These are phyloP conservation scores for Leptodontidium sp. DNA, from an alignment of 2,329 filamentous ascomycete species.

Conservation along the genomic window DNA sequence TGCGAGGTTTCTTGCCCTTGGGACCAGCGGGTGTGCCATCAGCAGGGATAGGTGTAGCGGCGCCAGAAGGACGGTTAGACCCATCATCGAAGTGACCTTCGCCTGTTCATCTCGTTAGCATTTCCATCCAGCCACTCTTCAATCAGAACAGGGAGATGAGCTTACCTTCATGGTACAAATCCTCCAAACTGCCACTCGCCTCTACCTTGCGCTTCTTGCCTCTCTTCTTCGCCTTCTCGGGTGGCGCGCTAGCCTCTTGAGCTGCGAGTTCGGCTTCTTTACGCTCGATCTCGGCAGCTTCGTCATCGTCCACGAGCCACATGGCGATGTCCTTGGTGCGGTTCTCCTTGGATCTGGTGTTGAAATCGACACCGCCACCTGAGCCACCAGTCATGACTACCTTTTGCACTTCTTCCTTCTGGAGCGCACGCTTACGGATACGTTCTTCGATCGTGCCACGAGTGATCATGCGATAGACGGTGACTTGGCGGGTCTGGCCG, in stretches of 20 bases:
- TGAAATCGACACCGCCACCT: slow-evolving; percentile 91
- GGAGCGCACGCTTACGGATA: slow-evolving; percentile 93
- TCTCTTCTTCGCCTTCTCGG: slow-evolving; percentile 69
- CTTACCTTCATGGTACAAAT: slow-evolving; percentile 99
- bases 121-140: slow-evolving; percentile 15
- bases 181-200: slow-evolving; percentile 77
- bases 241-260: slow-evolving; percentile 64
- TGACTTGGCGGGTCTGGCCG: slow-evolving; percentile 94
- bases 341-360: slow-evolving; percentile 88
- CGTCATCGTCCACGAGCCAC: slow-evolving; percentile 98
- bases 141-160: slow-evolving; percentile 33
- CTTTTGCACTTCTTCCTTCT: slow-evolving; percentile 98
- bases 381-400: slow-evolving; percentile 93
- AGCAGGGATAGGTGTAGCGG: slow-evolving; percentile 74
- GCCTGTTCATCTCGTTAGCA: slow-evolving; percentile 62
- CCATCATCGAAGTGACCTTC: slow-evolving; percentile 95
- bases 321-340: slow-evolving; percentile 97
- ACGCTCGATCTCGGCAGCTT: slow-evolving; percentile 91
- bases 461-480: slow-evolving; percentile 96
- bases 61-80: slow-evolving; percentile 82
- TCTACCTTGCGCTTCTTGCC: slow-evolving; percentile 65
- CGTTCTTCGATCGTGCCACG: slow-evolving; percentile 97
- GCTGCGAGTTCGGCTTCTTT: slow-evolving; percentile 86
- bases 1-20: slow-evolving; percentile 63
- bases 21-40: slow-evolving; percentile 59